Evolutionary conservation across 306 rosid genomes (phyloP).

Genomic region (Dalbergia oliveri): DNA sequence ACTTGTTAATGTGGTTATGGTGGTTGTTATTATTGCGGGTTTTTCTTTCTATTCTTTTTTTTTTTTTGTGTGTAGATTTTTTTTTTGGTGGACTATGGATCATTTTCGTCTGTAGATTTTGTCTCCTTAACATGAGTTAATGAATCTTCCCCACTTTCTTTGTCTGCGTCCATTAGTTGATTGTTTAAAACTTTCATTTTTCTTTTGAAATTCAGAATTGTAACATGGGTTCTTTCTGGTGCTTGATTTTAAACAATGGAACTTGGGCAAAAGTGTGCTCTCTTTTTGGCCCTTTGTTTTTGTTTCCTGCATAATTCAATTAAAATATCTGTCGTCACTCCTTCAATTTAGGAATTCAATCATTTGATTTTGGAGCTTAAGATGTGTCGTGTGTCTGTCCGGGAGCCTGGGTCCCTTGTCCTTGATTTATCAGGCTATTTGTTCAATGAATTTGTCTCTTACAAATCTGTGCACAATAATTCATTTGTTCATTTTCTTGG

Average conservation of each 20-base stretch:
- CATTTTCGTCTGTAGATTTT: not conserved
- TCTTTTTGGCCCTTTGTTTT: not conserved
- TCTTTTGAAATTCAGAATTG: slow-evolving; percentile 7
- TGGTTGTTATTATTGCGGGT: not conserved
- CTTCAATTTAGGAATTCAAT: slow-evolving; percentile 21
- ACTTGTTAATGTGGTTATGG: slow-evolving; percentile 2
- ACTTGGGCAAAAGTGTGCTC: not conserved
- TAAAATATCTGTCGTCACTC: not conserved
- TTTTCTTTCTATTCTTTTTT: too few species aligned
- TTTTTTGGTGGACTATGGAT: not conserved
- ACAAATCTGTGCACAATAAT: not conserved
- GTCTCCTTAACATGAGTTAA: not conserved
- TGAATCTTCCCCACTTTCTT: slow-evolving; percentile 17
- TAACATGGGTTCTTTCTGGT: not conserved
- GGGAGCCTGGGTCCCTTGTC: not conserved
- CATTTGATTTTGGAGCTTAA: slow-evolving; percentile 35
- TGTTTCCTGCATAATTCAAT: slow-evolving; percentile 7
- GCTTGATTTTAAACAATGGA: not conserved
- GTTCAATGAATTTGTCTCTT: not conserved
- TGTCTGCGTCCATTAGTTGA: not conserved
- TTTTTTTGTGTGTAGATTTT: not conserved
- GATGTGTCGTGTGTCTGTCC: not conserved
- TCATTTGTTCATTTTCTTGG: slow-evolving; percentile 25
- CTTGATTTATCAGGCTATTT: slow-evolving; percentile 17
- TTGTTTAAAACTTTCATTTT: slow-evolving; percentile 18